Evolutionary conservation across 805 yeast species (phyloP).

Genomic region (Isabelozyma gotoi): DNA sequence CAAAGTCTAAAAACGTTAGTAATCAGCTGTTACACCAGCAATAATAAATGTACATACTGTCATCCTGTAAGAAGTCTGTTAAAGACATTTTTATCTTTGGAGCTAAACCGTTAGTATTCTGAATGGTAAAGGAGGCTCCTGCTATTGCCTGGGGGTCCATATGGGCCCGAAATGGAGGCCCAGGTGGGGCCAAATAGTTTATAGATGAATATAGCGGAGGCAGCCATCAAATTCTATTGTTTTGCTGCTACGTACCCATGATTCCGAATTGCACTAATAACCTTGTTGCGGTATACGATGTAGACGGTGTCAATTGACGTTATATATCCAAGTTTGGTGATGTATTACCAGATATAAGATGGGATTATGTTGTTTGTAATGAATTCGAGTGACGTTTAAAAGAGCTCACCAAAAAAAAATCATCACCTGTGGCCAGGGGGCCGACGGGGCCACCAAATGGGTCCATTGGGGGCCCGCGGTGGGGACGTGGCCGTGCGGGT

Average conservation of each 20-base stretch:
- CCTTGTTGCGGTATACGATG: neutral
- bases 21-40: no score
- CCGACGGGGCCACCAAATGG: no score
- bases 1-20: conserved; percentile 29
- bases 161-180: no score
- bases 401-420: neutral
- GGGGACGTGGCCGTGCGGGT: no score
- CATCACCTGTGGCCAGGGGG: no score
- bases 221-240: no score
- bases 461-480: no score
- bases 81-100: conserved; percentile 48
- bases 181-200: no score
- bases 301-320: neutral
- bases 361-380: neutral
- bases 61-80: conserved; percentile 45
- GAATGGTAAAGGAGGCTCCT: no score
- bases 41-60: conserved; percentile 33
- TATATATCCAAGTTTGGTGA: neutral
- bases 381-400: neutral
- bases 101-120: conserved; percentile 17
- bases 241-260: neutral
- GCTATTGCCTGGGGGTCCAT: no score
- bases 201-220: neutral
- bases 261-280: neutral
- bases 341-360: neutral